Percentiles rank a stretch among this genome's conserved stretches.
phyloP scores from a whole-genome alignment of 148 eudicot genomes.

The Rhododendron mucronatum region DNA sequence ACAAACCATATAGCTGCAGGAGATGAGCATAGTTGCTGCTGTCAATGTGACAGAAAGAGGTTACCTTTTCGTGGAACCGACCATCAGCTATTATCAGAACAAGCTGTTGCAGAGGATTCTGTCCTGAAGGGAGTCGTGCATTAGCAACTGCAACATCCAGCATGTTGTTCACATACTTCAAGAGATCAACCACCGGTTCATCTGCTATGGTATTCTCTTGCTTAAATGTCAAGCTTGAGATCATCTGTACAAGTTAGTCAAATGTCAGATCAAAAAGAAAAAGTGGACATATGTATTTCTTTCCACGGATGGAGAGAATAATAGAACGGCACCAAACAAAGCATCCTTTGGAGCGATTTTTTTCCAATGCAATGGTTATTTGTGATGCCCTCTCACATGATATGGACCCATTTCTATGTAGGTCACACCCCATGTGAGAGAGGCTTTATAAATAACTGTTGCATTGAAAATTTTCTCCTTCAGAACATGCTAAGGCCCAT shows the following conservation, averaged over 20 bases:
- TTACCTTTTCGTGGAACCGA: slow-evolving; percentile 68
- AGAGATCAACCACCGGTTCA: slow-evolving; percentile 76
- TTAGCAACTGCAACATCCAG: slow-evolving; percentile 65
- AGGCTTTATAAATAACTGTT: too few relatives aligned
- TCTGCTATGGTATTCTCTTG: slow-evolving; percentile 81
- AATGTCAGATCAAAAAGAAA: neutral
- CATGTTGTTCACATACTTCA: slow-evolving; percentile 64
- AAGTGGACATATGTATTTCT: too few relatives aligned
- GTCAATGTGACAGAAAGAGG: neutral
- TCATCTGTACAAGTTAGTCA: slow-evolving; percentile 54
- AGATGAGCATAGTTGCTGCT: neutral
- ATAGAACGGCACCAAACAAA: neutral
- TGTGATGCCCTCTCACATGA: neutral
- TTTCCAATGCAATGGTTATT: too few relatives aligned
- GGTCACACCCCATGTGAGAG: neutral
- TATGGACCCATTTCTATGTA: neutral
- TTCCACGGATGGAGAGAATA: neutral
- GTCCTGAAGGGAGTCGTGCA: slow-evolving; percentile 84
- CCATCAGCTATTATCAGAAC: slow-evolving; percentile 96
- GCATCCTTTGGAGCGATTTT: neutral
- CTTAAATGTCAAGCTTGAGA: slow-evolving; percentile 82
- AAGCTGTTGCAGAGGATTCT: slow-evolving; percentile 86
- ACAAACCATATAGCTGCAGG: neutral
- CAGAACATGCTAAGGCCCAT: neutral
- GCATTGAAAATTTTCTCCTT: neutral